Conservation (phyloP, 768 basidiomycete genomes). For the Trametes elegans region DNA sequence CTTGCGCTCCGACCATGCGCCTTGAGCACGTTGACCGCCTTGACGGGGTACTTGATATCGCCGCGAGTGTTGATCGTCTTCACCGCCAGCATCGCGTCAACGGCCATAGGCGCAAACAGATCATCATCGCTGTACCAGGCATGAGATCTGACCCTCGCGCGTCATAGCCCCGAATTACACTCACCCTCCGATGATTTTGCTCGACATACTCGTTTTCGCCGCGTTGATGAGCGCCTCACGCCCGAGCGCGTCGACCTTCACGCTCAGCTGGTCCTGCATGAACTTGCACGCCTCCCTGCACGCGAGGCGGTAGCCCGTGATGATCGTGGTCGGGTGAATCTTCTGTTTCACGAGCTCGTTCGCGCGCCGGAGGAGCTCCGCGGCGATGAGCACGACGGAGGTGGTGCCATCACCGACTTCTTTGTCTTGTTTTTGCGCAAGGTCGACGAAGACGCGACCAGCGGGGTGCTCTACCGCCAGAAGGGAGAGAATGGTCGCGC, state of each 20-base stretch:
- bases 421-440: constrained; percentile 98
- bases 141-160: background rate
- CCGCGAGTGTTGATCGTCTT: constrained; percentile 92
- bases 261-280: constrained; percentile 95
- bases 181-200: constrained; percentile 96
- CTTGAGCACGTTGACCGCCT: constrained; percentile 97
- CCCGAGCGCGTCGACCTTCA: constrained; percentile 91
- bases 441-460: constrained; percentile 95
- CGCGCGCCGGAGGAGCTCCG: constrained; percentile 93
- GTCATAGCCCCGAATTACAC: constrained; percentile 29
- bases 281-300: constrained; percentile 97
- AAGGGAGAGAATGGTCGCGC: constrained; percentile 95
- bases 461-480: constrained; percentile 96
- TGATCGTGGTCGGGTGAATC: constrained; percentile 99
- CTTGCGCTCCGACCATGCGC: constrained; percentile 95
- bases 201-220: constrained; percentile 98
- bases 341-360: constrained; percentile 98
- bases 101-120: constrained; percentile 97
- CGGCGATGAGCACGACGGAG: constrained; percentile 95
- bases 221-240: constrained; percentile 91
- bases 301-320: constrained; percentile 95
- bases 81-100: constrained; percentile 97
- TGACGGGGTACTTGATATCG: constrained; percentile 98
- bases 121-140: constrained; percentile 77
- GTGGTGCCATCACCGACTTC: constrained; percentile 99